A percentile compares a stretch with the other conserved stretches of the same genome.
These are phyloP conservation scores for Coniferiporia weirii DNA, from an alignment of 1,284 basidiomycete species.

Conservation along the genomic window DNA sequence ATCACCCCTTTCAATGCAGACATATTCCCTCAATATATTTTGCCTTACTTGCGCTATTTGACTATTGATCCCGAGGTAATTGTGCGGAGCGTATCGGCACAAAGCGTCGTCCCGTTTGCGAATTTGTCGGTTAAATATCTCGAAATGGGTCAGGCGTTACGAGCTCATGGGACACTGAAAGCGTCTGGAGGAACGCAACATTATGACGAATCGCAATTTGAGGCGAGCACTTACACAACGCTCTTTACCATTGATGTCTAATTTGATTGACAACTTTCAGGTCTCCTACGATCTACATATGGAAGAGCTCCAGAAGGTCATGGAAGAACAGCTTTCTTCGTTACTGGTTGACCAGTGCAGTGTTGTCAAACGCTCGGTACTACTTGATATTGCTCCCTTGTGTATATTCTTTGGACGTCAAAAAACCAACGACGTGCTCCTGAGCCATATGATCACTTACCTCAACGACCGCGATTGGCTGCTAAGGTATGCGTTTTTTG, in stretches of 20 bases:
- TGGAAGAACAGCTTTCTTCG: conserved; percentile 85
- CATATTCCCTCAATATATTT: conserved; percentile 92
- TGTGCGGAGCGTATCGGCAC: conserved; percentile 88
- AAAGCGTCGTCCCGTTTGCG: conserved; percentile 80
- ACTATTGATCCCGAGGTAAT: conserved; percentile 80
- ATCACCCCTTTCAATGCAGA: conserved; percentile 88
- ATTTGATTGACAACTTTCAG: conserved; percentile 37
- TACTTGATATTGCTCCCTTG: conserved; percentile 80
- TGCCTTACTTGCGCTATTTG: conserved; percentile 84
- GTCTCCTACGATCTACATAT: conserved; percentile 85
- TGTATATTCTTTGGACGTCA: conserved; percentile 92
- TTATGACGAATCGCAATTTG: conserved; percentile 69
- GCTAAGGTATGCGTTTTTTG: conserved; percentile 88
- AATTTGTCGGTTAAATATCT: conserved; percentile 82
- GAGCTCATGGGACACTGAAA: conserved; percentile 74
- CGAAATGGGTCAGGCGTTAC: conserved; percentile 89
- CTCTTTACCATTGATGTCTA: conserved; percentile 1
- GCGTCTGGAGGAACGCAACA: conserved; percentile 61
- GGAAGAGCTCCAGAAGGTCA: conserved; percentile 77
- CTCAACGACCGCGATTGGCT: conserved; percentile 95
- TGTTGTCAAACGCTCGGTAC: conserved; percentile 69
- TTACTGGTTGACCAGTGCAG: conserved; percentile 73
- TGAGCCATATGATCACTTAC: conserved; percentile 98
- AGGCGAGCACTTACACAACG: conserved; percentile 41
- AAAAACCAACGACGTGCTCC: conserved; percentile 89